Base-by-base conservation (phyloP, 75 land plant species). In the Pinus tabuliformis region DNA sequence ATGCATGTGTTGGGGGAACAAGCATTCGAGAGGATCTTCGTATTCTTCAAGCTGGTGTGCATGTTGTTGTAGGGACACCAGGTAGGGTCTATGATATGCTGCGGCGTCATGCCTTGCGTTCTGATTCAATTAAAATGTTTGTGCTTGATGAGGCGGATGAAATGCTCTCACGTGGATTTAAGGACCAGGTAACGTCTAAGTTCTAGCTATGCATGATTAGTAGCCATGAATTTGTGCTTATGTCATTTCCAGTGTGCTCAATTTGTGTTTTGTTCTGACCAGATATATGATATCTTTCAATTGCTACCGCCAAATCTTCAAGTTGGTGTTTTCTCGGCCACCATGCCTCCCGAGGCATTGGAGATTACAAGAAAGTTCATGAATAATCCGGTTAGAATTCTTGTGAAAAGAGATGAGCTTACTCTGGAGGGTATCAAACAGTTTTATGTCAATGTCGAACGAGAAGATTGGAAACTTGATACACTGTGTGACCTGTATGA, bases 131-230 rank as follows among this genome's bases (percentile, higher is more conserved):
- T 77, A 86, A 77, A 64, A 87, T 87, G 82, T 88, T 88, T 83
- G 89, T 88, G 26, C 75, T 88, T 15, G 89, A 91, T 89, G 93
- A 91, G 70, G 92, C 93, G 8, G 92, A 91, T 84, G 93, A 91
- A 79, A 91, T 91, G 93, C 92, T 91, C n/a, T 91, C 93, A 21
- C 84, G 89, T 17, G 93, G 93, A 36, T 91, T 91, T 79, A 91
- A 91, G 83, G 93, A 91, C 59, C 93, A 91, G 91, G 93, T 91
- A 20, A 14, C 36, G 28, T 24, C 58, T 8, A 45, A 42, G 45
- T 68, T 68, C 13, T 37, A 66, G 3, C 8, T 66, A 7, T 66
- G 37, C 49, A 37, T 39, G 7, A n/a, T 2, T 18, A 2, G 26
- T n/a, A 20, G 70, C 16, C 16, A 21, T 73, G 8, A 54, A 28